Base-by-base conservation (phyloP, 495 filamentous ascomycete genomes). In the Oleoguttula mirabilis region DNA sequence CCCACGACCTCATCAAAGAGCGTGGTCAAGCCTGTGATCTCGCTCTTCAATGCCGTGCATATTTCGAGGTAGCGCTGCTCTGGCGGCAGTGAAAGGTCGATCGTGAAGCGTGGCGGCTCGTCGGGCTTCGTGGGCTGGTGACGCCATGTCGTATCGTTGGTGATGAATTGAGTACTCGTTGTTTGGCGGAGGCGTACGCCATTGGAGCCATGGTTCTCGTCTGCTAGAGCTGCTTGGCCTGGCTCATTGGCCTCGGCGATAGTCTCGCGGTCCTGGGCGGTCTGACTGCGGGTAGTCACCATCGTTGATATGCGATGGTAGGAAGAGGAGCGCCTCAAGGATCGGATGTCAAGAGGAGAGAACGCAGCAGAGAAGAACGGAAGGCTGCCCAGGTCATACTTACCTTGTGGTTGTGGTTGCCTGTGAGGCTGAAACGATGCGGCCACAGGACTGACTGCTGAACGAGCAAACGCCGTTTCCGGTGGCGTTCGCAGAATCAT, bases 1-100 rank as follows among this genome's bases (percentile, higher is more conserved):
- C 44, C 43, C 6, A 62, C 25, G 0, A 69, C 24, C 7, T 66
- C 56, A 32, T 77, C 69, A 49, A 77, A 76, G 10, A 78, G 52
- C 10, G 48, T 45, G 0, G 60, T 62, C 10, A 78, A 52, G 17
- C 55, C 47, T 4, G 45, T 45, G 43, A 75, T 60, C 27, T 60
- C 47, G 14, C 58, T 47, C 23, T 60, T 61, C 51, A 75, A 71
- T 12, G 62, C 56, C 4, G 25, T 49, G 14, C 66, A 68, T 0
- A 79, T 45, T 12, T 64, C 47, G 35, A 66, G 55, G 55, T 80
- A 80, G 20, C 76, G 66, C 38, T 72, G 57, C 12, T 50, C 32
- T 20, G 77, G 77, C 4, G 75, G 67, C 8, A 70, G 65, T 0
- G 72, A 73, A 10, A 82, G 66, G 47, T 82, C 66, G 48, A 82